These are phyloP conservation scores for Fragaria ananassa DNA, from an alignment of 306 rosid genomes.

Conservation along the genomic window DNA sequence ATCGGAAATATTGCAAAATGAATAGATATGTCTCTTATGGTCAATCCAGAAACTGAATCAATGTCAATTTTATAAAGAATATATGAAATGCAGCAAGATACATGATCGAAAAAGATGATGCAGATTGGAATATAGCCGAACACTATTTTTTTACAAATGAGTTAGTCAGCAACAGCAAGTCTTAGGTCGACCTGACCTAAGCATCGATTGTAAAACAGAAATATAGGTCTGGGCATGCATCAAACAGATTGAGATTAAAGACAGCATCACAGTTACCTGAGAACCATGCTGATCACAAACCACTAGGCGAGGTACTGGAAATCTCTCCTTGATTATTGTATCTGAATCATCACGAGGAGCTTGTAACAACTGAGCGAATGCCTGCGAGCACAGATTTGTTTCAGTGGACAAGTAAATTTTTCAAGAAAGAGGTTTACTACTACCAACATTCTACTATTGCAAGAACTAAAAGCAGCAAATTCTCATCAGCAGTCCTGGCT, in stretches of 20 bases:
- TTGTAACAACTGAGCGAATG: constrained; percentile 83
- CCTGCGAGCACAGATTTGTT: constrained; percentile 46
- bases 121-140: neutral
- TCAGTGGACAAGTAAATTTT: neutral
- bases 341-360: constrained; percentile 81
- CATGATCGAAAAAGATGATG: neutral
- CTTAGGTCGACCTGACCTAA: neutral
- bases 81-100: neutral
- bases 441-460: neutral
- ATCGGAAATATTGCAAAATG: neutral
- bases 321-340: constrained; percentile 73
- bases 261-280: constrained; percentile 52
- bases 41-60: neutral
- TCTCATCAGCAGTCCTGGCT: neutral
- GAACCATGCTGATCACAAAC: constrained; percentile 97
- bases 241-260: neutral
- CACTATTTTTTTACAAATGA: neutral
- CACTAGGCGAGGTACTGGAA: constrained; percentile 95
- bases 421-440: neutral
- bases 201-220: constrained; percentile 1
- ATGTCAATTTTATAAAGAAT: neutral
- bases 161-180: neutral
- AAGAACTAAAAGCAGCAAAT: constrained; percentile 18
- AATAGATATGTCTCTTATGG: neutral
- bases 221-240: neutral